phyloP scores from a whole-genome alignment of 306 rosid species.

The Neltuma alba region DNA sequence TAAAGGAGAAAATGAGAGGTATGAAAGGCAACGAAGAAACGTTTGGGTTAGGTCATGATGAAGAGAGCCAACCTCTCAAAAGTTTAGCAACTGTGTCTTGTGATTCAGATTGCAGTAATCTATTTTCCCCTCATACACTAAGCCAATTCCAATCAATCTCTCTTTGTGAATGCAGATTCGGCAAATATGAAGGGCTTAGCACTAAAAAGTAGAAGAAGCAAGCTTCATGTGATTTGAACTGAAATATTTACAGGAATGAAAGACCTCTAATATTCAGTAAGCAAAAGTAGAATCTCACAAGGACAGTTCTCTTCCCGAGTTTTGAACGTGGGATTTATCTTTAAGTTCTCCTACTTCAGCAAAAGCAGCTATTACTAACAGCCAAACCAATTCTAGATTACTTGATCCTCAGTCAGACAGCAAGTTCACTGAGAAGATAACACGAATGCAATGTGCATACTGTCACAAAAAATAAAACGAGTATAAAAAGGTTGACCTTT shows the following conservation, averaged over 20 bases:
- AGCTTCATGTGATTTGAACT: not conserved
- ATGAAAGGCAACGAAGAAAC: not conserved
- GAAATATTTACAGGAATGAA: conserved; percentile 19
- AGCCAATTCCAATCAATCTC: conserved; percentile 9
- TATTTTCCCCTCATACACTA: not conserved
- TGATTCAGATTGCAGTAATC: not conserved
- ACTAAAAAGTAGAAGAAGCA: conserved; percentile 11
- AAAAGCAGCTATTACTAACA: conserved; percentile 23
- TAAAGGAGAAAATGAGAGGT: not conserved
- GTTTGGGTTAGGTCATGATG: not conserved
- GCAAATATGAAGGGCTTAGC: not conserved
- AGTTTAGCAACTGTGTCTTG: not conserved
- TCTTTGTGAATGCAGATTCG: not conserved
- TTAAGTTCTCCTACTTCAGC: conserved; percentile 14
- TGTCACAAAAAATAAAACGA: not conserved
- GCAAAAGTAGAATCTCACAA: conserved; percentile 5
- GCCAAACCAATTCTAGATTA: conserved; percentile 21
- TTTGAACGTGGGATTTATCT: conserved; percentile 24
- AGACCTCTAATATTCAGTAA: conserved; percentile 2
- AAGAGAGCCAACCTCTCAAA: not conserved
- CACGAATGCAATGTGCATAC: not conserved
- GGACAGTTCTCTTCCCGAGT: conserved; percentile 21
- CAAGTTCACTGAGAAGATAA: conserved; percentile 14
- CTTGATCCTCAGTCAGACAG: conserved; percentile 9
- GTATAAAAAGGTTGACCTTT: conserved; percentile 56